Base-by-base conservation (phyloP, 208 protist genomes). In the Trypanosoma brucei region DNA sequence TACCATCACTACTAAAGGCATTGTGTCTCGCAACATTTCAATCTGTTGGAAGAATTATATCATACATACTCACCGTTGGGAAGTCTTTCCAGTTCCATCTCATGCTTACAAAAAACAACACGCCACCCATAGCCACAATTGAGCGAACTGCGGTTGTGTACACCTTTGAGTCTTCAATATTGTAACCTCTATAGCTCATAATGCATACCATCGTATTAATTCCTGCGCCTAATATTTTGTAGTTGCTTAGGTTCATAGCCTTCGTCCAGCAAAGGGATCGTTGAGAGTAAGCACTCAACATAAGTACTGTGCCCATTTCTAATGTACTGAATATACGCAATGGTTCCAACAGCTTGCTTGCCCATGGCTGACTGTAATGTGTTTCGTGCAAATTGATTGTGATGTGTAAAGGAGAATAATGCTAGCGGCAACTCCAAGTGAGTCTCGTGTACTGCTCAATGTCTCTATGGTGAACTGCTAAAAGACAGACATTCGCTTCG, bases 321-420 rank as follows among this genome's bases (percentile, higher is more conserved):
- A 35, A 96, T 85, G 62, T 92, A 90, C 78, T 97, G 91, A 75
- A 98, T 99, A 37, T 88, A 96, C 7, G 88, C 92, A 76, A 98
- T 97, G 6, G 85, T 87, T 42, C 98, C 97, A 9, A 99, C 96
- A 2, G 97, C 98, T 77, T 99, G 98, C 73, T 99, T 99, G 62
- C 99, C 99, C 99, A 99, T 99, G 54, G 98, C 98, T 59, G 97
- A 99, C 88, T 99, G 98, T 75, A 99, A 99, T 2, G 98, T 99
- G 79, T 99, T 99, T 40, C 99, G 88, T 14, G 99, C 98, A 2
- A 98, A 99, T 79, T 99, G 98, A 79, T 99, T 99, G 83, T 99
- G 99, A 85, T 99, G 97, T 7, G 99, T 98, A 81, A 98, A 99
- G 1, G 99, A 22, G 99, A 76, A 99, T 98, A 52, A 99, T 87